Conservation (phyloP, 371 early-diverging fungal genomes). For the Blakeslea trispora region DNA sequence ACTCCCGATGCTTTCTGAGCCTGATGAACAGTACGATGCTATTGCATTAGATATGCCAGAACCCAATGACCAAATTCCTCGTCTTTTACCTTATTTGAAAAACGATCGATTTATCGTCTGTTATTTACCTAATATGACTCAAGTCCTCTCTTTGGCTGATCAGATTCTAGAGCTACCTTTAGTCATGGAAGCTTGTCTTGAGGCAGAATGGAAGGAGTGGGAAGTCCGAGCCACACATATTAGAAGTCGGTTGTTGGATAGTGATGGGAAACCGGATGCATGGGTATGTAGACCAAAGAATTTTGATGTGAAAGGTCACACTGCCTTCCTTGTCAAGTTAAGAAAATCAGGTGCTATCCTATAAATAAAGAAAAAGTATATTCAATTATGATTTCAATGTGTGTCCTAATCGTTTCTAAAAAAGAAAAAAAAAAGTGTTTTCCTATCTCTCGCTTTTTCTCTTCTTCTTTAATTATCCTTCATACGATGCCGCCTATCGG, state of each 20-base stretch:
- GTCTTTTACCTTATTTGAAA: constrained; percentile 48
- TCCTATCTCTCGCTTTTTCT: not conserved
- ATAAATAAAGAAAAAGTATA: constrained; percentile 9
- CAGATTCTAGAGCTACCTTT: constrained; percentile 49
- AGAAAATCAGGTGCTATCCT: constrained; percentile 39
- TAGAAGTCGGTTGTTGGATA: constrained; percentile 40
- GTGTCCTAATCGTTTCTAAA: not conserved
- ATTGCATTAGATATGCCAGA: constrained; percentile 75
- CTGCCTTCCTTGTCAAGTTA: constrained; percentile 66
- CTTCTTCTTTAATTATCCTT: not conserved
- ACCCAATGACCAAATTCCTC: constrained; percentile 54
- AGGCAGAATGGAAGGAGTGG: constrained; percentile 75
- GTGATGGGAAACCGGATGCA: constrained; percentile 20
- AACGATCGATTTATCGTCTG: constrained; percentile 70
- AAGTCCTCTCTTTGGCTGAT: constrained; percentile 63
- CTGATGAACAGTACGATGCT: constrained; percentile 56
- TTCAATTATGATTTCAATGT: too few relatives aligned
- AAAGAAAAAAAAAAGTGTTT: not conserved
- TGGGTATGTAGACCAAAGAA: constrained; percentile 69
- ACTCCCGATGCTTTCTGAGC: constrained; percentile 13
- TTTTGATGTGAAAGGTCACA: constrained; percentile 60
- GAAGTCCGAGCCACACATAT: constrained; percentile 65
- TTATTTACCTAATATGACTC: constrained; percentile 80
- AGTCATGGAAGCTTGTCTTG: constrained; percentile 62
- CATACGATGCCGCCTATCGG: not conserved